Evolutionary conservation across 2,329 filamentous ascomycete genomes (phyloP), one percentile per base, ranked within the genome.

Genomic region (Didymella pinodella): DNA sequence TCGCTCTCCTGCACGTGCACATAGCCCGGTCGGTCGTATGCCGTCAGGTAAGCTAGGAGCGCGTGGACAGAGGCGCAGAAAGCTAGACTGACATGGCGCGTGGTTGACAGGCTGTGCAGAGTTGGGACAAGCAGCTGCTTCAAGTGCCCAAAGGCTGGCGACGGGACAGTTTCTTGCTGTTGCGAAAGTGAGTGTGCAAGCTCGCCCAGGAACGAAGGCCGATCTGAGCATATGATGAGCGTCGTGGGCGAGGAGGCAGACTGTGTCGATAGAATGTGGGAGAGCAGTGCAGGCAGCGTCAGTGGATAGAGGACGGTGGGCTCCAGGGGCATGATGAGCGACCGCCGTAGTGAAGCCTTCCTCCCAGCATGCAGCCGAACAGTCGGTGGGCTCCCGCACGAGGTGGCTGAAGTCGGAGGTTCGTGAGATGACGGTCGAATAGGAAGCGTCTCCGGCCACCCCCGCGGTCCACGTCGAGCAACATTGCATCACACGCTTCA

Each of bases 21-120:
- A 45, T 62, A 47, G 31, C 34, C 61, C 49, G 59, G 41, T 22
- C 56, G 62, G 43, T 61, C 65, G 48, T 60, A 63, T 50, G 86
- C 82, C 41, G 89, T 82, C 18, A 97, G 82, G 69, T 89, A 91
- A 34, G 91, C 91, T 53, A 92, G 88, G 7, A 97, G 84, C 74
- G 91, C 88, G 22, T 90, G 87, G 53, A 95, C 84, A 2, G 90
- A 92, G 0, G 91, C 87, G 54, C 87, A 85, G 77, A 96, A 97
- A 34, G 86, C 79, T 8, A 93, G 76, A 54, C 85, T 86, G 62
- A 96, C 84, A 67, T 88, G 86, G 29, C 87, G 85, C 7, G 91
- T 89, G 3, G 85, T 83, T 46, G 88, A 85, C 28, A 93, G 81
- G 62, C 91, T 85, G 54, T 88, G 84, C 14, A 97, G 85, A 0